phyloP scores from a whole-genome alignment of 2,329 filamentous ascomycete species.

The Alternaria sp. region DNA sequence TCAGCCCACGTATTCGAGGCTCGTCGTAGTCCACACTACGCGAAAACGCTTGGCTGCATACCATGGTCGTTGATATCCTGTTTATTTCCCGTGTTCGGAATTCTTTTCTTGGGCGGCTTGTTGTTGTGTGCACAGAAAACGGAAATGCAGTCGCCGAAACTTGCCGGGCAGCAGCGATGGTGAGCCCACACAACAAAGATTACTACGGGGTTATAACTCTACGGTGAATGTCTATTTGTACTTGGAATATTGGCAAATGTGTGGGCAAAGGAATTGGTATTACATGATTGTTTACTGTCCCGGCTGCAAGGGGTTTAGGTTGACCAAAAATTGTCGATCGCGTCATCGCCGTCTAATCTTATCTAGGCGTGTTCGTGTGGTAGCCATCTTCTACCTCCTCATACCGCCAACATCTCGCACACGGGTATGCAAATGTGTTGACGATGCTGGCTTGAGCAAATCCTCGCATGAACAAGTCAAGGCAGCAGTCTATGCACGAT shows the following conservation, averaged over 20 bases:
- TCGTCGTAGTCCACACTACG: neutral
- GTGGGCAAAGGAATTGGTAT: neutral
- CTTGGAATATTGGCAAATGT: neutral
- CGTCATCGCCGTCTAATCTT: constrained; percentile 9
- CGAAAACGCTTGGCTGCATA: neutral
- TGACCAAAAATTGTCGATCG: constrained; percentile 7
- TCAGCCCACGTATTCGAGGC: neutral
- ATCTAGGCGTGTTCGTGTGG: no score
- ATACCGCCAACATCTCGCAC: no score
- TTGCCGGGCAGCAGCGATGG: neutral
- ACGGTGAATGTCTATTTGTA: neutral
- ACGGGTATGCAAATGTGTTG: no score
- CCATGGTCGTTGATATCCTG: neutral
- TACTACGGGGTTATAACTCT: no score
- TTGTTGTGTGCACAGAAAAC: neutral
- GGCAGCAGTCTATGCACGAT: no score
- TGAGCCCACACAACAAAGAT: neutral
- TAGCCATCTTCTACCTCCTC: no score
- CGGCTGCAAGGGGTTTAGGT: constrained; percentile 8
- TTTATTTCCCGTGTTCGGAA: neutral
- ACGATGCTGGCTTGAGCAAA: no score
- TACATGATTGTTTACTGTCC: neutral
- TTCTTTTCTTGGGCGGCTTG: neutral
- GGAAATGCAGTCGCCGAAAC: constrained; percentile 5
- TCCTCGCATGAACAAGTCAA: no score